Evolutionary conservation across 176 grass and related monocot species (phyloP).

Genomic region (Eragrostis nindensis): DNA sequence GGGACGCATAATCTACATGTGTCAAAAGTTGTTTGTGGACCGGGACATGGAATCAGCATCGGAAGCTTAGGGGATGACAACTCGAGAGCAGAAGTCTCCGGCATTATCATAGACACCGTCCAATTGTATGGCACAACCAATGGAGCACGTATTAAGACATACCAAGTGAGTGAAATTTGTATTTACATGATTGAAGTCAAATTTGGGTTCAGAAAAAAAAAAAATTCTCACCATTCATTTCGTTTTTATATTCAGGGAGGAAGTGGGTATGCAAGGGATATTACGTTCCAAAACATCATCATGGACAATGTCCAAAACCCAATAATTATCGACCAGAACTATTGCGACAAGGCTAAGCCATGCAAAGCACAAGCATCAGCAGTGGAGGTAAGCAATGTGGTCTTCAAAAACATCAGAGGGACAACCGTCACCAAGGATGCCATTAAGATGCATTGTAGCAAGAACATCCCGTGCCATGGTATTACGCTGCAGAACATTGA

Average conservation of each 20-base stretch:
- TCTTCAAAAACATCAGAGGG: conserved; percentile 66
- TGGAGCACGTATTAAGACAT: conserved; percentile 69
- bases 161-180: too few species aligned
- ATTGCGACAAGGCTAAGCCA: conserved; percentile 29
- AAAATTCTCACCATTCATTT: too few species aligned
- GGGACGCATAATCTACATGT: conserved; percentile 35
- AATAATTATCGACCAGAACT: conserved; percentile 62
- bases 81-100: conserved; percentile 37
- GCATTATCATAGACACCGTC: conserved; percentile 45
- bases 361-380: conserved; percentile 37
- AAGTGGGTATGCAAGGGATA: conserved; percentile 47
- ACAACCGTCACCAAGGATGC: conserved; percentile 57
- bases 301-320: conserved; percentile 54
- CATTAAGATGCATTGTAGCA: conserved; percentile 63
- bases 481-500: conserved; percentile 59
- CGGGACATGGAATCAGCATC: conserved; percentile 45
- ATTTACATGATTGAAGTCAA: too few species aligned
- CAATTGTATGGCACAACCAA: conserved; percentile 53
- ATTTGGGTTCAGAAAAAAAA: too few species aligned
- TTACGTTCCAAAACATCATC: conserved; percentile 50
- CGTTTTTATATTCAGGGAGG: too few species aligned
- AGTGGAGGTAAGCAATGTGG: conserved; percentile 53
- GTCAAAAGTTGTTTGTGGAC: conserved; percentile 36
- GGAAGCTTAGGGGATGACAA: conserved; percentile 51
- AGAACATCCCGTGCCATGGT: conserved; percentile 26